Base-by-base conservation (phyloP, 2,329 filamentous ascomycete species). In the Davidsoniella australis region DNA sequence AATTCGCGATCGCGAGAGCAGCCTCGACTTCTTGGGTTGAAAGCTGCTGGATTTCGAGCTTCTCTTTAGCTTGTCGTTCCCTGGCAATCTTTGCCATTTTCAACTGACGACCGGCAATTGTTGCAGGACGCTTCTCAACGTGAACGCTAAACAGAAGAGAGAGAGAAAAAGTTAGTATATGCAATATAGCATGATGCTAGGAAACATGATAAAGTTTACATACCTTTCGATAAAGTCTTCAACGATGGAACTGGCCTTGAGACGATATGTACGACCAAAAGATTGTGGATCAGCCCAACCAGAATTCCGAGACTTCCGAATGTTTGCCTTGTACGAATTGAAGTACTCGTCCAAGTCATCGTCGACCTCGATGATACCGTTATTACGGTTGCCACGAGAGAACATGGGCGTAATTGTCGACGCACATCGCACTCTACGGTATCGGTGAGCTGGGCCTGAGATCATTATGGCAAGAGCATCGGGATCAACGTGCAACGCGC, bases 401-500 rank as follows among this genome's bases (percentile, higher is more conserved):
- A 75, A 68, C 18, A 66, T 63, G 2, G 76, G 75, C 33, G 67
- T 65, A 55, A 80, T 70, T 42, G 63, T 61, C 2, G 70, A 63
- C 9, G 68, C 64, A 43, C 70, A 68, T 62, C 75, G 80, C 58
- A 80, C 64, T 61, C 70, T 76, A 54, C 77, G 75, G 62, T 72
- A 75, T 50, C 71, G 70, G 59, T 80, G 77, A 20, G 76, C 76
- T 3, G 75, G 75, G 1, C 68, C 76, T 23, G 80, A 67, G 43
- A 68, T 63, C 7, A 79, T 75, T 17, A 80, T 65, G 43, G 72
- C 66, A 26, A 66, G 66, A 51, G 94, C 69, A 50, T 88, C 72
- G 54, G 89, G 80, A 48, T 91, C 85, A 40, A 82, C 71, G 61
- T 98, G 91, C 55, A 83, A 78, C 45, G 89, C 89, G 60, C 91